Base-by-base conservation (phyloP, 371 early-diverging fungal species). In the Umbelopsis sp. region DNA sequence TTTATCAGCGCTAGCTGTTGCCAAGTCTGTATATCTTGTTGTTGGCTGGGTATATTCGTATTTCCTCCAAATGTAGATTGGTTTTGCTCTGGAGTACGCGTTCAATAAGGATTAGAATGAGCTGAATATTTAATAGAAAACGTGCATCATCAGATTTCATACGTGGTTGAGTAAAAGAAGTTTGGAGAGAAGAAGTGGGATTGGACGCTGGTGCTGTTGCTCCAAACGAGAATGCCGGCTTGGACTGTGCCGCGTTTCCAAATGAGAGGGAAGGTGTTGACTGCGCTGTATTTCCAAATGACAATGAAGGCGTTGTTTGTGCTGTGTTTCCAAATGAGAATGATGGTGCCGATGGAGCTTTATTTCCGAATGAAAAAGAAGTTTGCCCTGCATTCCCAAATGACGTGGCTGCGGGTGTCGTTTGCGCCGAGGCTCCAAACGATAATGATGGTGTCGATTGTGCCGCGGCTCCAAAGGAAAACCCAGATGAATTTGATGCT, bases 1-100 rank as follows among this genome's bases (percentile, higher is more conserved):
- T 88, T 87, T 50, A 93, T 79, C n/a, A 83, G 68, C 53, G 87
- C n/a, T 29, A 80, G 63, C 14, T 74, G 63, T 24, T 75, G 72
- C 62, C 72, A 82, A n/a, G 78, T 68, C 67, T 75, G 74, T n/a
- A 69, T 65, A 7, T 74, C 74, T 51, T 80, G 64, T 69, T 81
- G 74, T 63, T 25, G 66, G 46, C 62, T 75, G 65, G 57, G 72
- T 67, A 69, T 72, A 67, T 69, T 78, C 69, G 32, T 76, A 50
- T 44, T 68, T 67, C 57, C 57, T 57, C 57, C 57, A 57, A 57
- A 62, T 73, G 66, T 48, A 69, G 69, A 44, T 24, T 32, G 63
- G 24, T 24, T 50, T 72, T 29, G 50, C 44, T 66, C 35, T 35
- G 35, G 14, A 51, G 53, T 29, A 29, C 29, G 29, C 7, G 63